Percentiles rank a stretch among this genome's conserved stretches.
Conservation (phyloP, 2,329 filamentous ascomycete genomes). For the Cladosporium cucumerinum region DNA sequence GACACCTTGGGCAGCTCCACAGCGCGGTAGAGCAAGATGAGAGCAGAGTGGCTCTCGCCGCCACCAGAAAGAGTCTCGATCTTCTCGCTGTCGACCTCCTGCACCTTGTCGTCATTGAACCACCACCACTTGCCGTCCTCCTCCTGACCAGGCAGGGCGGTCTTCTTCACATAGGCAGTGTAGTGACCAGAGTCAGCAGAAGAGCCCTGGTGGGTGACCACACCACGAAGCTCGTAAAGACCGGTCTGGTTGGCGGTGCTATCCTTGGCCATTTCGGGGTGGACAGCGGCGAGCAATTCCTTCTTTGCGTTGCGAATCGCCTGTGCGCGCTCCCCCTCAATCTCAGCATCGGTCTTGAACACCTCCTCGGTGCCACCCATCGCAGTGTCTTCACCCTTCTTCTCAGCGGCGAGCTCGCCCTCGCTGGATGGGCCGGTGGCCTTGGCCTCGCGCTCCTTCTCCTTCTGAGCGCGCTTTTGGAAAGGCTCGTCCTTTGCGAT, state of each 20-base stretch:
- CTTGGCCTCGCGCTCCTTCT: slow-evolving; percentile 45
- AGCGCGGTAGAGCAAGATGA: slow-evolving; percentile 75
- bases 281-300: slow-evolving; percentile 76
- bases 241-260: slow-evolving; percentile 88
- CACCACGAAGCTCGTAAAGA: slow-evolving; percentile 87
- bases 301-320: slow-evolving; percentile 78
- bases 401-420: slow-evolving; percentile 49
- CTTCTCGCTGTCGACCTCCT: slow-evolving; percentile 86
- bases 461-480: slow-evolving; percentile 82
- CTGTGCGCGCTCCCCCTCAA: slow-evolving; percentile 78
- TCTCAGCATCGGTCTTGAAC: slow-evolving; percentile 91
- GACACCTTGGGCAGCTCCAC: slow-evolving; percentile 57
- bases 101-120: slow-evolving; percentile 98
- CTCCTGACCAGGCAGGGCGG: slow-evolving; percentile 73
- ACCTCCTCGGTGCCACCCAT: slow-evolving; percentile 77
- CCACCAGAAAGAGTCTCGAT: slow-evolving; percentile 87
- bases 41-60: slow-evolving; percentile 73
- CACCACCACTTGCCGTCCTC: slow-evolving; percentile 99
- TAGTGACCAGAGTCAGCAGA: slow-evolving; percentile 98
- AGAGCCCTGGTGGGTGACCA: slow-evolving; percentile 94
- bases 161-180: slow-evolving; percentile 96
- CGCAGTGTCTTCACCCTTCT: slow-evolving; percentile 62
- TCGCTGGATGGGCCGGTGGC: slow-evolving; percentile 34
- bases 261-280: slow-evolving; percentile 70
- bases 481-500: slow-evolving; percentile 60